A percentile compares a stretch with the other conserved stretches of the same genome.
Conservation (phyloP, 495 filamentous ascomycete genomes). For the Penicillium coprophilum region DNA sequence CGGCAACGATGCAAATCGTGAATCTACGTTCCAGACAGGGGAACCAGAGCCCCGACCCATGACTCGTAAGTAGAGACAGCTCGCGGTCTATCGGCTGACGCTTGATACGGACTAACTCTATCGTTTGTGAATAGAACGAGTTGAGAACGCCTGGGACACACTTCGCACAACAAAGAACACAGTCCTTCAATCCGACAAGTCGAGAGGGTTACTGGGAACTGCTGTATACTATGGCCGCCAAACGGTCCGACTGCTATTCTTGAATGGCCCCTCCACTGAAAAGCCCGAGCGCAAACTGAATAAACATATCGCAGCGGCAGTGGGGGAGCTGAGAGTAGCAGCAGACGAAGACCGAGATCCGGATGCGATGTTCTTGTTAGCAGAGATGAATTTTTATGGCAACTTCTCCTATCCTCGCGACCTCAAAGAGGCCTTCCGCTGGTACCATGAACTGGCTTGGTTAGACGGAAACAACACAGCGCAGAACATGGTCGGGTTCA, state of each 20-base stretch:
- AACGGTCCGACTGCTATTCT: constrained; percentile 49
- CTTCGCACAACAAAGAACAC: constrained; percentile 37
- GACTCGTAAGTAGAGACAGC: constrained; percentile 32
- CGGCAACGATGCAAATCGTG: constrained; percentile 19
- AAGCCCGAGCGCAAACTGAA: constrained; percentile 29
- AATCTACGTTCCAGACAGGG: constrained; percentile 20
- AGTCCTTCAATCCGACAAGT: constrained; percentile 32
- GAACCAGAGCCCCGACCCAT: constrained; percentile 23
- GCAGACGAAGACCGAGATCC: constrained; percentile 67
- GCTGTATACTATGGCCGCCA: constrained; percentile 49
- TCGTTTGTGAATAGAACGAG: constrained; percentile 29
- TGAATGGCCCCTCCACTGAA: constrained; percentile 46
- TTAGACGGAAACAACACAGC: constrained; percentile 85
- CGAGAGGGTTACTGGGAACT: constrained; percentile 47
- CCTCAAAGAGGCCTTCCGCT: constrained; percentile 75
- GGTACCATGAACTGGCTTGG: constrained; percentile 76
- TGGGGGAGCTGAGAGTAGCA: constrained; percentile 72
- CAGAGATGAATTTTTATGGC: constrained; percentile 95
- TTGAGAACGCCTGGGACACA: constrained; percentile 36
- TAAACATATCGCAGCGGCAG: constrained; percentile 50
- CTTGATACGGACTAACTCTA: not conserved
- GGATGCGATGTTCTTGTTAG: constrained; percentile 87
- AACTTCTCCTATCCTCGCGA: constrained; percentile 87
- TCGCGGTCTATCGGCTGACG: not conserved
- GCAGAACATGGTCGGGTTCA: constrained; percentile 91